Evolutionary conservation across 352 stramenopile genomes (phyloP), one percentile per base, ranked within the genome.

Genomic region (Phytopythium chamaehyphon): DNA sequence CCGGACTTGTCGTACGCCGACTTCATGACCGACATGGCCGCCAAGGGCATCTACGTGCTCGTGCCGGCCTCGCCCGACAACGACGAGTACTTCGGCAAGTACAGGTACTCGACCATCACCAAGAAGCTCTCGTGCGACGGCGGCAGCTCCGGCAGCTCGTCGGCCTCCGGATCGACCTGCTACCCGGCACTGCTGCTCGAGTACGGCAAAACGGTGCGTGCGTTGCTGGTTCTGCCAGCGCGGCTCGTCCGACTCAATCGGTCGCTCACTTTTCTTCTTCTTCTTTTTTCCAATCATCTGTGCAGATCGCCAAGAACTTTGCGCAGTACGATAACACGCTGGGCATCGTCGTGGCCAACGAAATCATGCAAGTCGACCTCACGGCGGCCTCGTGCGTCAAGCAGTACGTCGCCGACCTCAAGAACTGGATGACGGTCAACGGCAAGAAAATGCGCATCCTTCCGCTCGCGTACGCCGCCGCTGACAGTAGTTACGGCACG

Each of bases 401-500:
- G 66, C 66, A 79, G 22, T 93, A 95, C 47, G 81, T 86, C 11
- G 47, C 83, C 0, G 84, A 95, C 59, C 40, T 95, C 28, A 95
- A 95, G 62, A 90, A 85, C 38, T 95, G 84, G 84, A 95, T 95
- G 84, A 69, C 68, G 15, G 75, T 88, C 10, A 92, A 95, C 56
- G 78, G 76, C 54, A 92, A 95, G 58, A 83, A 81, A 51, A 71
- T 93, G 45, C 82, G 84, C 37, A 73, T 93, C 47, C 16, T 95
- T 16, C 84, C 82, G 40, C 69, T 95, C 18, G 68, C 84, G 2
- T 95, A 95, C 49, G 84, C 84, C 35, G 84, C 76, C 39, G 84
- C 84, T 26, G 84, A 95, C 47, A 89, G 75, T 71, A 83, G 75
- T 53, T 88, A 86, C 61, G 59, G 59, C 35, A 66, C 47, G 4